Evolutionary conservation across 371 early-diverging fungal species (phyloP), one percentile per base, ranked within the genome.

Genomic region (Apophysomyces variabilis): DNA sequence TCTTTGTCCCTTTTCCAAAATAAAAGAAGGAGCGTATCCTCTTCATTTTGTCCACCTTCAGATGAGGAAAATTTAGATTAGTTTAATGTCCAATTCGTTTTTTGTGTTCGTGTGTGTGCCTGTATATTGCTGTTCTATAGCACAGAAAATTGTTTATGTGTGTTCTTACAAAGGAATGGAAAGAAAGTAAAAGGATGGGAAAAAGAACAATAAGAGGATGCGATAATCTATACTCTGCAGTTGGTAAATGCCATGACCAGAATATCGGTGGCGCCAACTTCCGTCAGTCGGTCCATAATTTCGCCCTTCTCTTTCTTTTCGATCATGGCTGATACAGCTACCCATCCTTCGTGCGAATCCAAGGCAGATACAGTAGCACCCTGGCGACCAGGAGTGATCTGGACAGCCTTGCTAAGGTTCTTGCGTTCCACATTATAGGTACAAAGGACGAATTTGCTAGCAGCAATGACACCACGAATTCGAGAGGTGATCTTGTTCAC

Each of bases 191-290:
- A 50, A n/a, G 54, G 54, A 18, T 41, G 21, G 54, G 16, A 45
- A 12, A 18, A 45, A 45, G 6, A 18, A 43, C 43, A 43, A 18
- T n/a, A 46, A 54, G 50, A 47, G 7, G 26, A n/a, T 45, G 46
- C 13, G 13, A 7, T 45, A 32, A 1, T 73, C 73, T 83, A 90
- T 38, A 90, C 92, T 11, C 95, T 83, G 67, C 93, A 92, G 72
- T 92, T 94, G 63, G 81, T 84, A 60, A 95, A 92, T 38, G 84
- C 77, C 70, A 93, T 87, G 32, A 97, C 88, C 64, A 98, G 75
- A 50, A 98, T 95, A 73, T 98, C 99, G 6, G 86, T 86, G 3
- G 97, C 99, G n/a, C 97, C 97, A 61, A 91, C 79, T n/a, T 86
- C 90, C 68, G 90, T 88, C 69, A 98, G 79, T 67, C 82, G 71